Evolutionary conservation across 2,329 filamentous ascomycete genomes (phyloP), one percentile per base, ranked within the genome.

Genomic region (Clonostachys rhizophaga): DNA sequence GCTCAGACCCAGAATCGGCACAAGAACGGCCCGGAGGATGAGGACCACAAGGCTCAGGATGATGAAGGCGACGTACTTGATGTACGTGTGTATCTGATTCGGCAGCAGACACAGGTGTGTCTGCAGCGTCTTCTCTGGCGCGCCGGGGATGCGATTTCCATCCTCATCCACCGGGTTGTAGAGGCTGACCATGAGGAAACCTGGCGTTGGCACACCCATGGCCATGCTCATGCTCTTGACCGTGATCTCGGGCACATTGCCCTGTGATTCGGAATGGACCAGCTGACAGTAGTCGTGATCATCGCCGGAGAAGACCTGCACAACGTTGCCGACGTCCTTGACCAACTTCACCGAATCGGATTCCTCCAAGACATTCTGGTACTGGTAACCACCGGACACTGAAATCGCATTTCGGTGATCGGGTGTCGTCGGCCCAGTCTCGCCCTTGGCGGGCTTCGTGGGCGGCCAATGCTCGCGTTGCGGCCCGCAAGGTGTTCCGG

Each of bases 211-310:
- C 2, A 99, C 88, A 9, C 94, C 91, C 94, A 97, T 97, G 16
- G 90, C 91, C 90, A 92, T 96, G 59, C 86, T 95, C 55, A 95
- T 83, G 59, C 87, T 91, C 70, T 99, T 99, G 57, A 97, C 91
- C 0, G 94, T 99, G 53, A 96, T 95, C 64, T 99, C 94, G 43
- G 74, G 75, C 34, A 86, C 80, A 24, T 76, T 79, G 34, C 76
- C 77, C 52, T 83, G 83, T 49, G 84, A 81, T 16, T 81, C 76
- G 4, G 83, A 81, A 65, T 99, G 94, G 1, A 84, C 76, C 7
- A 97, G 71, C 59, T 96, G 91, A 68, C 94, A 99, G 69, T 97
- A 96, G 69, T 99, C 94, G 69, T 99, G 94, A 61, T 99, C 94
- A 58, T 99, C 94, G 11, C 94, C 94, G 0, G 91, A 96, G 61